These are phyloP conservation scores for Diatrype stigma DNA, from an alignment of 2,329 filamentous ascomycete species.

Conservation along the genomic window DNA sequence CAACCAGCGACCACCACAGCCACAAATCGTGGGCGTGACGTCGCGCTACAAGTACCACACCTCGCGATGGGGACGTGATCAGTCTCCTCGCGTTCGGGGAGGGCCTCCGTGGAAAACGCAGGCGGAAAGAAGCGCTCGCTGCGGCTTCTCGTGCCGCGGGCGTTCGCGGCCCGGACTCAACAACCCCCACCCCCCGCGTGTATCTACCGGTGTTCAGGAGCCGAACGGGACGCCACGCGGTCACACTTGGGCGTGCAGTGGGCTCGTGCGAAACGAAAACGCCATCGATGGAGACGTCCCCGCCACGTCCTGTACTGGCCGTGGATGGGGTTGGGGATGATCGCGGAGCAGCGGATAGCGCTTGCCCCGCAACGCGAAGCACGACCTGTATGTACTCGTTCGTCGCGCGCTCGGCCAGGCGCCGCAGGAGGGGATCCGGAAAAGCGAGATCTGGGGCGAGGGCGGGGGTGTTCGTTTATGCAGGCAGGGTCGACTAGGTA, in stretches of 20 bases:
- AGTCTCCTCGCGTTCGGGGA: slow-evolving; percentile 10
- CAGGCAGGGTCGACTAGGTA: slow-evolving; percentile 7
- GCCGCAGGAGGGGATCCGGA: not conserved
- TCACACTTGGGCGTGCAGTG: not conserved
- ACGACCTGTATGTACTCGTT: slow-evolving; percentile 14
- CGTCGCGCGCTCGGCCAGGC: slow-evolving; percentile 3
- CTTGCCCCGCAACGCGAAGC: slow-evolving; percentile 8
- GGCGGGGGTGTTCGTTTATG: slow-evolving; percentile 35
- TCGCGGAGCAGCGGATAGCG: not conserved
- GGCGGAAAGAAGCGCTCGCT: slow-evolving; percentile 3
- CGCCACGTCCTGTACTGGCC: too few species aligned
- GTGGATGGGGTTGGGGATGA: too few species aligned
- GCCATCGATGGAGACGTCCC: too few species aligned
- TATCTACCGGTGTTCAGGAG: slow-evolving; percentile 1
- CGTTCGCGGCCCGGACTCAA: too few species aligned
- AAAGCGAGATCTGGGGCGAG: slow-evolving; percentile 39
- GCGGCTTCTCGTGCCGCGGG: not conserved
- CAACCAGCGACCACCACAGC: not conserved
- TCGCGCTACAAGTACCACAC: slow-evolving; percentile 2
- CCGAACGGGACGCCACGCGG: not conserved
- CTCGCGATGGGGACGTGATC: slow-evolving; percentile 11
- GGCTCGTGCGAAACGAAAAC: too few species aligned
- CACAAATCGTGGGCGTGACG: slow-evolving; percentile 11
- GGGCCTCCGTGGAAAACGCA: slow-evolving; percentile 6
- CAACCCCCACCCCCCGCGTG: not conserved